Percentiles rank a stretch among this genome's conserved stretches.
Conservation (phyloP, 2,329 filamentous ascomycete species). For the Malbranchea zuffiana region DNA sequence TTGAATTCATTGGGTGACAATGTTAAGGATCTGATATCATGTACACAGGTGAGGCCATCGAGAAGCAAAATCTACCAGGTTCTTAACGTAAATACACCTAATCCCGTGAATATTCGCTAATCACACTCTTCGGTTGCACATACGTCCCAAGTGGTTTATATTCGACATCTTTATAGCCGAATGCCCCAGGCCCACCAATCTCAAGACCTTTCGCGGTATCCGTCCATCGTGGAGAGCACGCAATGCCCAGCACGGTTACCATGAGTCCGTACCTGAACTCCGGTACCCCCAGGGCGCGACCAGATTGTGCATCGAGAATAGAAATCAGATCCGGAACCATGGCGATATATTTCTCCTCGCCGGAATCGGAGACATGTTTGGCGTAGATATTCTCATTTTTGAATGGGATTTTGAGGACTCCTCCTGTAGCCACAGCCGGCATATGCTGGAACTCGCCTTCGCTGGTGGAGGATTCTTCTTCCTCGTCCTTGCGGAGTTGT, state of each 20-base stretch:
- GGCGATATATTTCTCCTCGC: slow-evolving; percentile 30
- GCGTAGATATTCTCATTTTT: slow-evolving; percentile 66
- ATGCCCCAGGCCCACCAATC: slow-evolving; percentile 41
- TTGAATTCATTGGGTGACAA: too few relatives aligned
- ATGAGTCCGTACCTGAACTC: slow-evolving; percentile 46
- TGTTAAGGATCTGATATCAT: too few relatives aligned
- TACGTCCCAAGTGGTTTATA: slow-evolving; percentile 44
- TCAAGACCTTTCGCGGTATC: slow-evolving; percentile 39
- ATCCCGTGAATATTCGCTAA: slow-evolving; percentile 35
- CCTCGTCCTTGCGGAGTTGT: slow-evolving; percentile 33
- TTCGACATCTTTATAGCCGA: slow-evolving; percentile 39
- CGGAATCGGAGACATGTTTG: slow-evolving; percentile 25
- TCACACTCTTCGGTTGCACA: slow-evolving; percentile 44
- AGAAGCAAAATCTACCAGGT: too few relatives aligned
- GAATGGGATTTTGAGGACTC: slow-evolving; percentile 45
- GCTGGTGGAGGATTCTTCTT: slow-evolving; percentile 18
- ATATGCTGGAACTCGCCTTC: not conserved
- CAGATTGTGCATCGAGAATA: slow-evolving; percentile 46
- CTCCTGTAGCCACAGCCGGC: slow-evolving; percentile 10
- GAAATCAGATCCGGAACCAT: slow-evolving; percentile 48
- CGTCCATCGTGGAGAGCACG: slow-evolving; percentile 45
- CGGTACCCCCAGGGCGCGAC: slow-evolving; percentile 45
- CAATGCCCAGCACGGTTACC: slow-evolving; percentile 45
- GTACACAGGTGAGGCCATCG: too few relatives aligned
- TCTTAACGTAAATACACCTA: too few relatives aligned